These are phyloP conservation scores for Suillus hirtellus DNA, from an alignment of 768 basidiomycete genomes.

Conservation along the genomic window DNA sequence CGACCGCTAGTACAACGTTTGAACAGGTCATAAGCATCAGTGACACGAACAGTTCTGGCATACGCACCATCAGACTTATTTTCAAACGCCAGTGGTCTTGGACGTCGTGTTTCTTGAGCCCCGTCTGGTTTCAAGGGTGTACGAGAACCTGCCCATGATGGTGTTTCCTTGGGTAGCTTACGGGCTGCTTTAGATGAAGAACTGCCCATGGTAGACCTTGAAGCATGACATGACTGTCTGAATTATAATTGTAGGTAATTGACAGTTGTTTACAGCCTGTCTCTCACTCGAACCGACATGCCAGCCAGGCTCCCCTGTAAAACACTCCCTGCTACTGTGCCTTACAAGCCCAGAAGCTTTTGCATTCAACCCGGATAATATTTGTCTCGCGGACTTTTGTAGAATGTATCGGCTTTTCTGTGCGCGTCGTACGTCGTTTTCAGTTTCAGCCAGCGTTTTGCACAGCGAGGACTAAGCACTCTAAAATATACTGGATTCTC, in stretches of 20 bases:
- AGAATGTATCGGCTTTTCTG: background rate
- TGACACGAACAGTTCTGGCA: slow-evolving; percentile 8
- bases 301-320: too few species aligned
- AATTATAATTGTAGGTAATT: background rate
- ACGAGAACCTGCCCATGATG: slow-evolving; percentile 51
- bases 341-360: background rate
- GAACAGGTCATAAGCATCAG: background rate
- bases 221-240: background rate
- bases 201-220: slow-evolving; percentile 50
- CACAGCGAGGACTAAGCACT: background rate
- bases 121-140: slow-evolving; percentile 26
- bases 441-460: background rate
- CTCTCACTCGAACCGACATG: too few species aligned
- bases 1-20: slow-evolving; percentile 46
- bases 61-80: slow-evolving; percentile 53
- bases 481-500: background rate
- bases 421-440: background rate
- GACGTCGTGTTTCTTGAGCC: slow-evolving; percentile 14
- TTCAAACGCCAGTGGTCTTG: slow-evolving; percentile 46
- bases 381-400: background rate
- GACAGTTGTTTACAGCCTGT: background rate
- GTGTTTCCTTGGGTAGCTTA: slow-evolving; percentile 51
- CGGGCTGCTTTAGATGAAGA: slow-evolving; percentile 61
- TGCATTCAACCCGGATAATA: background rate
- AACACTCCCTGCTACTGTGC: background rate